Evolutionary conservation across 2,329 filamentous ascomycete genomes (phyloP), one percentile per base, ranked within the genome.

Genomic region (Xylaria sp.): DNA sequence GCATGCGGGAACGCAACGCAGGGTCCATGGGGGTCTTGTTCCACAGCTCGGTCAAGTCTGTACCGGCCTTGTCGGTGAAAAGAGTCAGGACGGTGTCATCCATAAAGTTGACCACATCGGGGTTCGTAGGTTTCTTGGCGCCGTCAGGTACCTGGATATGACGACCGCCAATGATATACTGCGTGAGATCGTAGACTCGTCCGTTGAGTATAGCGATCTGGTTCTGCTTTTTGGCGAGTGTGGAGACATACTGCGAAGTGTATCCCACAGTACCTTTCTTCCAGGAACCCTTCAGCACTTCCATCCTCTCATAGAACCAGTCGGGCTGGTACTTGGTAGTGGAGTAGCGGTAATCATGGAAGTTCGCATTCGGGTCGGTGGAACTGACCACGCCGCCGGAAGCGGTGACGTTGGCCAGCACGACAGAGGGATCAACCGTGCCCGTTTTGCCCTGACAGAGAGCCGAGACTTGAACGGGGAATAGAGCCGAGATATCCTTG

Each of bases 241-340:
- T 93, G 72, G 86, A 85, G 61, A 99, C 86, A 75, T 96, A 97
- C 69, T 92, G 76, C 0, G 90, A 81, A 10, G 92, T 93, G 80
- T 94, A 99, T 30, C 94, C 96, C 59, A 99, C 84, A 70, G 89
- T 90, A 57, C 96, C 96, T 79, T 97, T 97, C 81, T 92, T 91
- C 84, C 91, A 98, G 72, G 90, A 90, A 36, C 88, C 81, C 73
- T 91, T 91, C 61, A 99, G 83, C 78, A 90, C 89, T 36, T 90
- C 85, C 87, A 97, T 93, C 78, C 94, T 90, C 81, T 99, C 93
- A 65, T 86, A 91, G 82, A 95, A 98, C 96, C 96, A 99, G 77
- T 97, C 93, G 1, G 91, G 89, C 12, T 94, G 90, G 59, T 87
- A 91, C 77, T 97, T 93, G 72, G 94, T 93, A 39, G 87, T 93